phyloP scores from a whole-genome alignment of 192 early-diverging fungal species.

The Jimgerdemannia lactiflua region DNA sequence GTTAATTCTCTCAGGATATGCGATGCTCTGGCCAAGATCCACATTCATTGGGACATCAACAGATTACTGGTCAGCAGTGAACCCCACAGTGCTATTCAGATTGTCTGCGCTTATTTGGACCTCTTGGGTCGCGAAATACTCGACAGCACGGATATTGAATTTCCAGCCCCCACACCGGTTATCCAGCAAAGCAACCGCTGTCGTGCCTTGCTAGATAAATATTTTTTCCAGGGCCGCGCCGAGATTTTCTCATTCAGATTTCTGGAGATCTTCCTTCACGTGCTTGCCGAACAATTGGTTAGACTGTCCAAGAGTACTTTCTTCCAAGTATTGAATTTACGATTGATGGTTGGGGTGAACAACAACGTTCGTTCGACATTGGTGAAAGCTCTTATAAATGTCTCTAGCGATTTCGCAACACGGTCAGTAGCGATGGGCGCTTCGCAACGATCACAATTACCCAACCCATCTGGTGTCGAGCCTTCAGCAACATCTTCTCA shows the following conservation, averaged over 20 bases:
- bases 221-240: slow-evolving; percentile 8
- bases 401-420: slow-evolving; percentile 21
- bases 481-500: background rate
- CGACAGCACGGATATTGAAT: slow-evolving; percentile 10
- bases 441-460: slow-evolving; percentile 3
- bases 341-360: slow-evolving; percentile 9
- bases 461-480: background rate
- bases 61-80: slow-evolving; percentile 11
- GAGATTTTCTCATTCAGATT: slow-evolving; percentile 15
- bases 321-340: slow-evolving; percentile 12
- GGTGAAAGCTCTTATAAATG: slow-evolving; percentile 4
- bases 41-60: slow-evolving; percentile 8
- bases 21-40: background rate
- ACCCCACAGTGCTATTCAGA: slow-evolving; percentile 17
- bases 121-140: background rate
- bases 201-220: slow-evolving; percentile 6
- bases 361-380: slow-evolving; percentile 8
- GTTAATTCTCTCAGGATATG: slow-evolving; percentile 6
- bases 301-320: slow-evolving; percentile 13
- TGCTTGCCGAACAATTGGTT: slow-evolving; percentile 22
- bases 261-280: slow-evolving; percentile 19
- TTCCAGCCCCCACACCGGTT: background rate
- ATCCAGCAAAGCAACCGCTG: slow-evolving; percentile 3
- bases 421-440: slow-evolving; percentile 3
- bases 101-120: slow-evolving; percentile 11